Conservation (phyloP, 2,329 filamentous ascomycete genomes). For the Sphaerostilbella broomeana region DNA sequence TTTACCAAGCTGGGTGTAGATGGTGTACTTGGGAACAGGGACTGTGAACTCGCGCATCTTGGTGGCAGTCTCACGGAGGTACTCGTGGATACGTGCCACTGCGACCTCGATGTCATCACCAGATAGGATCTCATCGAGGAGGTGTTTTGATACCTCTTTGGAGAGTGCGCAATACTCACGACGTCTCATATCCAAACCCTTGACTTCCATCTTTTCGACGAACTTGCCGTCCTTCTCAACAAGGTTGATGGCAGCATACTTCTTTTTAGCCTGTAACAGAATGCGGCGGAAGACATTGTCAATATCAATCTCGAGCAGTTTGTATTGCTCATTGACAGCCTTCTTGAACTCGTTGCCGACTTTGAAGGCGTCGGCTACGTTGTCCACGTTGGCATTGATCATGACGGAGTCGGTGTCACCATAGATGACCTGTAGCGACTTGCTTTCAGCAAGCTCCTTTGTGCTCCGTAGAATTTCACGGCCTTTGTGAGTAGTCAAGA, state of each 20-base stretch:
- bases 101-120: constrained; percentile 87
- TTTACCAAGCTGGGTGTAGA: constrained; percentile 96
- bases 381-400: constrained; percentile 98
- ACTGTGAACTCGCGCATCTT: constrained; percentile 80
- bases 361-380: constrained; percentile 80
- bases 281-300: constrained; percentile 95
- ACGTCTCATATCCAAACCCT: constrained; percentile 95
- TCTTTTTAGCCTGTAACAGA: constrained; percentile 95
- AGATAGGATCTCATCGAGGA: constrained; percentile 91
- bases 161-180: constrained; percentile 94
- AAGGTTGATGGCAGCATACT: constrained; percentile 95
- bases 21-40: constrained; percentile 83
- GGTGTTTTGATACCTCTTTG: constrained; percentile 84
- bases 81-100: constrained; percentile 85
- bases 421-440: constrained; percentile 90
- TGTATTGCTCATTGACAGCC: constrained; percentile 89
- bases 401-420: constrained; percentile 99
- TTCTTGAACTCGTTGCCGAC: constrained; percentile 94
- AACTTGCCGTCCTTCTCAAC: constrained; percentile 84
- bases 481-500: constrained; percentile 94
- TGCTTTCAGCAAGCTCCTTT: constrained; percentile 89
- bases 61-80: constrained; percentile 73
- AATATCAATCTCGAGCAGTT: constrained; percentile 91
- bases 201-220: constrained; percentile 92
- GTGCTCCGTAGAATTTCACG: constrained; percentile 95